Evolutionary conservation across 148 eudicot species (phyloP).

Genomic region (Hydrangea macrophylla): DNA sequence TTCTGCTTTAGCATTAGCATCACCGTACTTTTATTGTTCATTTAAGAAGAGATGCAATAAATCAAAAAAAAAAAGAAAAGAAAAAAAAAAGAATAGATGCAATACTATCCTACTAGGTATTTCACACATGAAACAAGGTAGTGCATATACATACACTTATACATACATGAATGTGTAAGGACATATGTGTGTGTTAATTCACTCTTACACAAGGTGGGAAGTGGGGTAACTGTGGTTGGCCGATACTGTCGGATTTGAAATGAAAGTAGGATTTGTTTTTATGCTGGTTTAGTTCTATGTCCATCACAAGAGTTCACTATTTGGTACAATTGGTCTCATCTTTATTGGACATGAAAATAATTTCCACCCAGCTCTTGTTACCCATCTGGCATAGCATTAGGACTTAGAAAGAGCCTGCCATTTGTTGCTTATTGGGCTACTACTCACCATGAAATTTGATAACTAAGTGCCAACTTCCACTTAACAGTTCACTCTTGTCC

Average conservation of each 20-base stretch:
- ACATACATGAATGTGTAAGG: too few relatives aligned
- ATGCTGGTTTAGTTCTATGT: neutral
- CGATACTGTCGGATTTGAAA: constrained; percentile 17
- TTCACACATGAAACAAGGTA: too few relatives aligned
- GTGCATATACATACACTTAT: too few relatives aligned
- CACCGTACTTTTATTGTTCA: too few relatives aligned
- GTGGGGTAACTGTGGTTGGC: constrained; percentile 24
- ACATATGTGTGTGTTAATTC: too few relatives aligned
- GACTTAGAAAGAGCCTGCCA: constrained; percentile 22
- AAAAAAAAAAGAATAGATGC: too few relatives aligned
- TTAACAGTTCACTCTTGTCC: constrained; percentile 14
- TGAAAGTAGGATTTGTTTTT: neutral
- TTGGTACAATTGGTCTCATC: constrained; percentile 29
- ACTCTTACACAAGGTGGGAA: neutral
- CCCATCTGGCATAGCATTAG: constrained; percentile 28
- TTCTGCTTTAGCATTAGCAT: too few relatives aligned
- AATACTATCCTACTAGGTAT: too few relatives aligned
- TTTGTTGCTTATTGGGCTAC: constrained; percentile 9
- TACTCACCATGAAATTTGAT: constrained; percentile 6
- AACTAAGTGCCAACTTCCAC: constrained; percentile 15
- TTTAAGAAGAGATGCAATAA: too few relatives aligned
- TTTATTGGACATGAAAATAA: constrained; percentile 32
- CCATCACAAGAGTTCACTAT: constrained; percentile 13
- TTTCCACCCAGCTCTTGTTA: constrained; percentile 25
- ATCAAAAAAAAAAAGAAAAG: too few relatives aligned